These are phyloP conservation scores for Fusarium pininemorale DNA, from an alignment of 2,329 filamentous ascomycete species.

Conservation along the genomic window DNA sequence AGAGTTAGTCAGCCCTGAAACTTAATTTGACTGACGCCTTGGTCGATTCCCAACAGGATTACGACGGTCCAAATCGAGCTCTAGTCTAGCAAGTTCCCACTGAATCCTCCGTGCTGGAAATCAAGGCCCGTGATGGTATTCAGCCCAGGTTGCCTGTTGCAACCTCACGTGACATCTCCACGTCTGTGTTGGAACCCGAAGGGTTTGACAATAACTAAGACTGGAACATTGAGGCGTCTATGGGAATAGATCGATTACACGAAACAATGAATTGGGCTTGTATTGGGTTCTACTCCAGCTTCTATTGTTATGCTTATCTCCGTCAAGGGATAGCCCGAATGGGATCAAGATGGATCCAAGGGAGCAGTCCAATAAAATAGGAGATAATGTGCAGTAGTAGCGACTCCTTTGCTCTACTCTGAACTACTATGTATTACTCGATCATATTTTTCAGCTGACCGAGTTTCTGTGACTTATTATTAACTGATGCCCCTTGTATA, in stretches of 20 bases:
- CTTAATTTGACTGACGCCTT: background rate
- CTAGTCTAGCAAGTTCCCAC: background rate
- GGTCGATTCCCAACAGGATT: slow-evolving; percentile 11
- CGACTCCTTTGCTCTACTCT: background rate
- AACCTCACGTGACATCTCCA: slow-evolving; percentile 6
- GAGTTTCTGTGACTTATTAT: background rate
- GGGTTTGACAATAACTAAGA: background rate
- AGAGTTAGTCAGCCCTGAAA: slow-evolving; percentile 2
- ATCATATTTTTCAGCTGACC: background rate
- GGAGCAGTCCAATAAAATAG: background rate
- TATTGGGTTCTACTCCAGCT: background rate
- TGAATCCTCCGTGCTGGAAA: background rate
- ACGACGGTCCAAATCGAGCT: background rate
- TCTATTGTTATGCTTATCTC: background rate
- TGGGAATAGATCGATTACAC: background rate
- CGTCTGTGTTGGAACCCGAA: background rate
- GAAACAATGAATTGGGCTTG: background rate
- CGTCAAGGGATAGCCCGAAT: background rate
- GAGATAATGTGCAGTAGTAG: background rate
- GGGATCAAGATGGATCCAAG: background rate
- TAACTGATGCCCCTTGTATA: background rate
- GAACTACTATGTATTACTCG: background rate
- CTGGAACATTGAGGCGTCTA: background rate
- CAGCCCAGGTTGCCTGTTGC: background rate
- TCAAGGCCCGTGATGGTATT: background rate